Conservation (phyloP, 208 protist species). For the Wallacemonas sp. region DNA sequence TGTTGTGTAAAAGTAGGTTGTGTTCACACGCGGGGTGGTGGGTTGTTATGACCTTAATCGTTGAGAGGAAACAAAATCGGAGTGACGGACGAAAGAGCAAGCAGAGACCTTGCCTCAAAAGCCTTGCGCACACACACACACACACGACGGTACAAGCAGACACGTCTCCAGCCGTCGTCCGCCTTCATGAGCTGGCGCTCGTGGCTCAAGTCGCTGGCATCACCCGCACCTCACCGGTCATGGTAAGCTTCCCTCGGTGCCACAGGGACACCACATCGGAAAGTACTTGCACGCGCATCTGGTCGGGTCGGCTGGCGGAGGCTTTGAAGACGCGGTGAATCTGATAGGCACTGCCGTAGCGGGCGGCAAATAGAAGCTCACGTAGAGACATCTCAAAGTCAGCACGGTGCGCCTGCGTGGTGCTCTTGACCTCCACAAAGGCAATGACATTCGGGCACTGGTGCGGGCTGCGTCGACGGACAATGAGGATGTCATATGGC, state of each 20-base stretch:
- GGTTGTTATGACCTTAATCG: no score
- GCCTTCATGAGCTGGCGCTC: no score
- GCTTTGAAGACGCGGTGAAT: slow-evolving; percentile 80
- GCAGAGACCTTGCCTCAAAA: no score
- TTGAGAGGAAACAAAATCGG: neutral
- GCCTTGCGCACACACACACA: no score
- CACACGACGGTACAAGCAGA: no score
- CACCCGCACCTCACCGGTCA: slow-evolving; percentile 74
- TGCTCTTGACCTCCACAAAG: slow-evolving; percentile 86
- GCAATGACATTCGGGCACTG: slow-evolving; percentile 33
- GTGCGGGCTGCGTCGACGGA: slow-evolving; percentile 14
- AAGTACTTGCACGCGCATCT: slow-evolving; percentile 55
- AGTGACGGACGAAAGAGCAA: neutral
- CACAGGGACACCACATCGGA: slow-evolving; percentile 62
- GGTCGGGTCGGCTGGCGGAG: slow-evolving; percentile 34
- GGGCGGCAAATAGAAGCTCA: slow-evolving; percentile 79
- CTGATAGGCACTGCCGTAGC: slow-evolving; percentile 61
- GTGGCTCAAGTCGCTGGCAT: slow-evolving; percentile 22
- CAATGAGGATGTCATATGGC: slow-evolving; percentile 79
- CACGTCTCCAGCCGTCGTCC: no score
- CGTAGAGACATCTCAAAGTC: slow-evolving; percentile 84
- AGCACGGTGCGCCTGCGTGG: slow-evolving; percentile 34
- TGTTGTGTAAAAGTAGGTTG: no score
- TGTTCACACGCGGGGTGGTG: no score
- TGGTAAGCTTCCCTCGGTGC: slow-evolving; percentile 53